Base-by-base conservation (phyloP, 352 stramenopile genomes). In the Globisporangium paddicum region DNA sequence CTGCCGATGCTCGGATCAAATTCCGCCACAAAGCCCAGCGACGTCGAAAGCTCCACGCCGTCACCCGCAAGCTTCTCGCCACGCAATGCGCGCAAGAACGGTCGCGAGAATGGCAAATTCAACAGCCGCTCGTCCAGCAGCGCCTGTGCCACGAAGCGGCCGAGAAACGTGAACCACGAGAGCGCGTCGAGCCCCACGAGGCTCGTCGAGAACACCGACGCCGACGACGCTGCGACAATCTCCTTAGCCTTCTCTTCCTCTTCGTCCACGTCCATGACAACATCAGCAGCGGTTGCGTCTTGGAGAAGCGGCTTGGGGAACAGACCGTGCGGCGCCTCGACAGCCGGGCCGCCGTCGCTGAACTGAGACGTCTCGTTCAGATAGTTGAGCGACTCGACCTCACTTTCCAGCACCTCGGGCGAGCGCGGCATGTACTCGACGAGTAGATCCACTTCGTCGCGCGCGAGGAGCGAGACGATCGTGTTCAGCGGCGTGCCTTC, bases 41-140 rank as follows among this genome's bases (percentile, higher is more conserved):
- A 89, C 13, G 73, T 71, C 6, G 71, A 58, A 16, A 81, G 38
- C 8, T 71, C 60, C n/a, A 83, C 67, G 7, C 67, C 62, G 1
- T 51, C 50, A 1, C 78, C 72, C 1, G 87, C 71, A 16, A 94
- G 64, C 19, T 57, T 63, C 47, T 92, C 79, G 23, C 77, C 74
- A 6, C 75, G 79, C 23, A 92, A 49, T 8, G 69, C 69, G 23
- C 77, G 77, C 35, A 93, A 52, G 42, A 96, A 89, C 37, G 88
- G 78, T 8, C 81, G 71, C 18, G 88, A 77, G 28, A 96, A 72
- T 35, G 88, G 85, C 26, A 96, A 55, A 46, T 94, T 89, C 28
- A 96, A 55, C 53, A 96, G 57, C 4, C 88, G 79, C 21, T 93
- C 83, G 68, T 96, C 88, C 28, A 95, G 69, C 8, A 96, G 67